phyloP scores from a whole-genome alignment of 2,329 filamentous ascomycete species.

The Fusarium sp. region DNA sequence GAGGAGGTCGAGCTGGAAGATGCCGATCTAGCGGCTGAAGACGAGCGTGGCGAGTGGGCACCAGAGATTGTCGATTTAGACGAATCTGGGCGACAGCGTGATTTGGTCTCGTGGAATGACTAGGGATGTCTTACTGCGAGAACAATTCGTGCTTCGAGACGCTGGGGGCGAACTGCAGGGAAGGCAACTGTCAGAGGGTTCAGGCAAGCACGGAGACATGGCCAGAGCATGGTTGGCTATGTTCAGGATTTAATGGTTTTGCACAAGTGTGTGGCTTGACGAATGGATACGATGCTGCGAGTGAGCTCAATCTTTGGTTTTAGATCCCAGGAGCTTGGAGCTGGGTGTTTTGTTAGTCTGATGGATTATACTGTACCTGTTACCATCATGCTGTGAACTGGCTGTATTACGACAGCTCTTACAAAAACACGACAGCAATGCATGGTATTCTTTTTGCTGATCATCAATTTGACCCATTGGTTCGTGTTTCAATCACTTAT shows the following conservation, averaged over 20 bases:
- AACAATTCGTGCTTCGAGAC: constrained; percentile 5
- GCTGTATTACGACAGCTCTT: too few relatives aligned
- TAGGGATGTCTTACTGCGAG: constrained; percentile 37
- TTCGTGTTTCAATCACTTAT: too few relatives aligned
- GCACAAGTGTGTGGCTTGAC: neutral
- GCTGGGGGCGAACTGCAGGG: neutral
- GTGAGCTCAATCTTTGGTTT: too few relatives aligned
- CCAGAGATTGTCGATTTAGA: constrained; percentile 67
- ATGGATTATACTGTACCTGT: too few relatives aligned
- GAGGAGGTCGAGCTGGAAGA: constrained; percentile 62
- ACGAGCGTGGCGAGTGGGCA: constrained; percentile 65
- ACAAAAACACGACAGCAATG: too few relatives aligned
- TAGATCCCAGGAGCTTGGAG: too few relatives aligned
- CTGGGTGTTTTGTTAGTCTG: too few relatives aligned
- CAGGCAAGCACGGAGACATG: neutral
- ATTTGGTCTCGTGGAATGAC: constrained; percentile 63
- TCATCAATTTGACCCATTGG: too few relatives aligned
- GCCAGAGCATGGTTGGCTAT: neutral
- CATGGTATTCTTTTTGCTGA: too few relatives aligned
- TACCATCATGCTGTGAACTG: too few relatives aligned
- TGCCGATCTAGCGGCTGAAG: constrained; percentile 65
- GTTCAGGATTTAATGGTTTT: neutral
- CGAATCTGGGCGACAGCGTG: constrained; percentile 63
- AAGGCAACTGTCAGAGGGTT: neutral
- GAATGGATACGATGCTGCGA: neutral